Conservation (phyloP, 2,329 filamentous ascomycete species). For the Epichloe hybrida region DNA sequence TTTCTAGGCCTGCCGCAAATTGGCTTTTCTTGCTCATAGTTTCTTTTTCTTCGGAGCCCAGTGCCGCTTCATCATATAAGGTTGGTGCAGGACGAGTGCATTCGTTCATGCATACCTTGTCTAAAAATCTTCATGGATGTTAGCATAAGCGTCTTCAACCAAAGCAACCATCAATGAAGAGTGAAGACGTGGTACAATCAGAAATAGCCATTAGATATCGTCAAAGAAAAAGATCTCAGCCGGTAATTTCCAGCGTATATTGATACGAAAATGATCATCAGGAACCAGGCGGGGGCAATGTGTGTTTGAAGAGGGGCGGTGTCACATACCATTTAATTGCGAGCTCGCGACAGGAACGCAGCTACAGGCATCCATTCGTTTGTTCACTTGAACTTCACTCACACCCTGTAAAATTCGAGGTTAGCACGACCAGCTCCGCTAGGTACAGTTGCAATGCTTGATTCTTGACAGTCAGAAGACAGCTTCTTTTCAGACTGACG, state of each 20-base stretch:
- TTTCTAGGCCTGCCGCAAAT: constrained; percentile 98
- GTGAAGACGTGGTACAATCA: constrained; percentile 36
- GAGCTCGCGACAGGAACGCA: too few species aligned
- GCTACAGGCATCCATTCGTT: not conserved
- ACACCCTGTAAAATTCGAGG: constrained; percentile 2
- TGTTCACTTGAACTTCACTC: constrained; percentile 7
- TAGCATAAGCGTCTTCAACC: constrained; percentile 13
- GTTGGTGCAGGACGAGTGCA: constrained; percentile 10
- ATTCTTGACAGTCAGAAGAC: constrained; percentile 3
- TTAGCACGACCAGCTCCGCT: constrained; percentile 13
- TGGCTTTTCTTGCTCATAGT: constrained; percentile 74
- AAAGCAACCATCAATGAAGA: not conserved
- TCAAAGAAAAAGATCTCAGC: constrained; percentile 62
- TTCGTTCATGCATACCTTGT: constrained; percentile 20
- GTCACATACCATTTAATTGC: not conserved
- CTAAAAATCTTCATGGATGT: constrained; percentile 15
- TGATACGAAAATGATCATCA: constrained; percentile 55
- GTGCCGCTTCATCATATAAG: constrained; percentile 78
- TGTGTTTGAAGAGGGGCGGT: not conserved
- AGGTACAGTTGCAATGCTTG: not conserved
- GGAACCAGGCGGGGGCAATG: constrained; percentile 6
- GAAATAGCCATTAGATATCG: constrained; percentile 78
- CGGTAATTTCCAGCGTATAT: constrained; percentile 91
- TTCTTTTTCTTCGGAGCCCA: constrained; percentile 75
- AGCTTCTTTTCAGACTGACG: constrained; percentile 70